phyloP scores from a whole-genome alignment of 164 flowering plant species.

The Tinospora cordifolia region DNA sequence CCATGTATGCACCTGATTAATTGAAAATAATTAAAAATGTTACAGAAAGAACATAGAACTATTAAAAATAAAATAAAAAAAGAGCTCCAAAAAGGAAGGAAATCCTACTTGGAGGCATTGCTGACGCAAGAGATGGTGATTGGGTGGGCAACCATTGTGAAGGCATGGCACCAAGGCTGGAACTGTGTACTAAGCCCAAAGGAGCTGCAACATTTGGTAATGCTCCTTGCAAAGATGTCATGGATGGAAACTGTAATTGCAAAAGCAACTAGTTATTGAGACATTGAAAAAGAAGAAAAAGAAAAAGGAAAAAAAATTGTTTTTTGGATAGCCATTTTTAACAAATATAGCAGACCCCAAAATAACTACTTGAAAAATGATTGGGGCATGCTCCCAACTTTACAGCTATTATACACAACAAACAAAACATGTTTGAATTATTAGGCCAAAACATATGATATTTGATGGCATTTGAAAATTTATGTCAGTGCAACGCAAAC shows the following conservation, averaged over 20 bases:
- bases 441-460: no score
- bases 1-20: constrained; percentile 27
- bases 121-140: constrained; percentile 24
- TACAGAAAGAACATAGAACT: background rate
- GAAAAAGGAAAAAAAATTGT: background rate
- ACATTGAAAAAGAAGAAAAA: background rate
- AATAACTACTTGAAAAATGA: no score
- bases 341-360: background rate
- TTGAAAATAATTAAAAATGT: background rate
- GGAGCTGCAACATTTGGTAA: constrained; percentile 36
- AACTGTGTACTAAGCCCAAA: constrained; percentile 27
- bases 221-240: constrained; percentile 52
- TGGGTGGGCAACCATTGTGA: constrained; percentile 44
- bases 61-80: no score
- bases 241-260: constrained; percentile 53
- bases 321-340: background rate
- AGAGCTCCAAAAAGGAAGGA: background rate
- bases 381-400: no score
- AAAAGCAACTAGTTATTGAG: constrained; percentile 12
- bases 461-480: no score
- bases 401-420: no score
- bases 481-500: no score
- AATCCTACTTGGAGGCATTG: constrained; percentile 37
- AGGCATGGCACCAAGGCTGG: constrained; percentile 33
- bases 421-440: no score